These are phyloP conservation scores for Wickerhamomyces hampshirensis DNA, from an alignment of 805 yeast genomes.

Conservation along the genomic window DNA sequence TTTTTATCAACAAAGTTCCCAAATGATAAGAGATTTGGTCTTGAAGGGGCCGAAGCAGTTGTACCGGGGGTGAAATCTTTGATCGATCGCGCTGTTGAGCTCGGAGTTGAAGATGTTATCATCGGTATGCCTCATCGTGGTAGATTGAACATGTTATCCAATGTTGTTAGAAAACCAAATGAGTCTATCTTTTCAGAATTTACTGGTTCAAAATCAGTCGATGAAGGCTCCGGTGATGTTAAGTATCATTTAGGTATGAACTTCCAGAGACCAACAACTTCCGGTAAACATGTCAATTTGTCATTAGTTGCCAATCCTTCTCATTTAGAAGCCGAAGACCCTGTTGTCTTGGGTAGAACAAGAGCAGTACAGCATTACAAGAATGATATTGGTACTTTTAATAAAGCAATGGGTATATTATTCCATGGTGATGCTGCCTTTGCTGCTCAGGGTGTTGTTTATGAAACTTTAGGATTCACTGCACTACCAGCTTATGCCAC, in stretches of 20 bases:
- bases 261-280: constrained; percentile 97
- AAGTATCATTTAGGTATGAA: constrained; percentile 99
- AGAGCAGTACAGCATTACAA: constrained; percentile 93
- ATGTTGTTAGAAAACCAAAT: constrained; percentile 97
- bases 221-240: constrained; percentile 98
- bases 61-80: constrained; percentile 96
- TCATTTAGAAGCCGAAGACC: constrained; percentile 98
- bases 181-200: constrained; percentile 97
- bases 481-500: constrained; percentile 92
- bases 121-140: constrained; percentile 99
- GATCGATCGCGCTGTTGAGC: constrained; percentile 88
- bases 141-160: constrained; percentile 93
- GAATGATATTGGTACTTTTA: constrained; percentile 73
- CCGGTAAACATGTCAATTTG: constrained; percentile 92
- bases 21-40: constrained; percentile 96
- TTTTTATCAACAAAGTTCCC: constrained; percentile 95
- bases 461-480: constrained; percentile 95
- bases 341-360: constrained; percentile 96
- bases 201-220: constrained; percentile 82
- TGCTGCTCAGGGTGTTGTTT: constrained; percentile 98
- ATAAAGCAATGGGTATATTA: constrained; percentile 87
- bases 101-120: constrained; percentile 92
- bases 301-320: constrained; percentile 98
- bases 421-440: constrained; percentile 99
- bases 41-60: constrained; percentile 96